Evolutionary conservation across 495 filamentous ascomycete species (phyloP), one percentile per base, ranked within the genome.

Genomic region (Mycothermus thermophilus): DNA sequence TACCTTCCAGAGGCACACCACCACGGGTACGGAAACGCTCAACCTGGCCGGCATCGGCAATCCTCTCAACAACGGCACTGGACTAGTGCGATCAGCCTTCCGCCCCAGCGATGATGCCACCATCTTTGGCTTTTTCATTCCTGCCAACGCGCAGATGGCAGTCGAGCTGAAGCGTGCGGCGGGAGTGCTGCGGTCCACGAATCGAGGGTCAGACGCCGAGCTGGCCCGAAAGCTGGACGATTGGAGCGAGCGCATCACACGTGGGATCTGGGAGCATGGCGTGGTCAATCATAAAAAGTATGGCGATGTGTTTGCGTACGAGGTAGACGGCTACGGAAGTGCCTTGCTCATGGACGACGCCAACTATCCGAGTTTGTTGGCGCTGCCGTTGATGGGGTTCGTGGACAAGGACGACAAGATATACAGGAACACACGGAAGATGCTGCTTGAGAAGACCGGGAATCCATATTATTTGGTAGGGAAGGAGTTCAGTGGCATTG

Each of bases 51-150:
- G 92, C 13, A 62, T 82, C 36, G 92, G 92, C 22, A 99, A 99
- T 51, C 92, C 90, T 0, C 67, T 99, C 5, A 86, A 81, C 47
- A 69, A 70, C 43, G 80, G 72, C 13, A 94, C 90, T 0, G 83
- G 83, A 1, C 69, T 99, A 10, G 72, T 95, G 34, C 77, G 90
- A 33, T 92, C 83, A 35, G 86, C 90, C 2, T 99, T 96, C 63
- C 72, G 90, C 2, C 90, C 90, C n/a, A 90, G 82, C 46, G 90
- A 99, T 45, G 90, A 99, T 52, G 86, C 90, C n/a, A 88, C 86
- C 1, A 94, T 87, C 34, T 62, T 96, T 7, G 86, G 87, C 20
- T 96, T 84, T 63, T 93, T 93, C 57, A 94, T 96, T 41, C 90
- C 90, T 0, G 79, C 83, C 17, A 99, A 99, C 53, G 88, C 92